phyloP scores from a whole-genome alignment of 139 green algal genomes.

The Pedinophyceae sp. region DNA sequence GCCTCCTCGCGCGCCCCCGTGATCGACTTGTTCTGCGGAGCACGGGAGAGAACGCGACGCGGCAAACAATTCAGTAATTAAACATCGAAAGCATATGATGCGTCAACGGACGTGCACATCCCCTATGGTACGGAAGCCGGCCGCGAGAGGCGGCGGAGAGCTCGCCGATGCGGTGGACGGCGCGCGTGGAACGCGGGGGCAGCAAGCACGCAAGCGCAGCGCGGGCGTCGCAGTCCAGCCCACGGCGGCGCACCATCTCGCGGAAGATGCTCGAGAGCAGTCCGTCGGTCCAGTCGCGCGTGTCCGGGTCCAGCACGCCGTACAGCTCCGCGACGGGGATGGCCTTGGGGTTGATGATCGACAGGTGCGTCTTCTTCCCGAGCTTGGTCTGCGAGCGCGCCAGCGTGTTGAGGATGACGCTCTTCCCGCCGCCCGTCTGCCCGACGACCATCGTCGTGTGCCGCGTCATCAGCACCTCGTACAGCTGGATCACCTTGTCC shows the following conservation, averaged over 20 bases:
- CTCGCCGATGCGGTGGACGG: too few relatives aligned
- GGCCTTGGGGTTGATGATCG: slow-evolving; percentile 62
- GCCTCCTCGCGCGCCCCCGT: slow-evolving; percentile 28
- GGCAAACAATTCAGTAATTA: too few relatives aligned
- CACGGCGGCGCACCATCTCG: slow-evolving; percentile 45
- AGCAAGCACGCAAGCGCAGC: too few relatives aligned
- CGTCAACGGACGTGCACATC: too few relatives aligned
- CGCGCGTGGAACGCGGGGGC: too few relatives aligned
- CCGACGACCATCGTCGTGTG: slow-evolving; percentile 79
- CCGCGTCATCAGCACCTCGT: slow-evolving; percentile 65
- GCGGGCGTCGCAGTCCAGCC: too few relatives aligned
- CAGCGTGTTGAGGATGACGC: slow-evolving; percentile 66
- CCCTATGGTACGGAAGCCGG: too few relatives aligned
- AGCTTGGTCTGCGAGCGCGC: slow-evolving; percentile 54
- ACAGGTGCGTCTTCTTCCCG: slow-evolving; percentile 54
- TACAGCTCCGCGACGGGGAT: slow-evolving; percentile 54
- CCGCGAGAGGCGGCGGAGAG: too few relatives aligned
- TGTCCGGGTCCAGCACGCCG: slow-evolving; percentile 61
- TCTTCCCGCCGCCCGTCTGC: slow-evolving; percentile 70
- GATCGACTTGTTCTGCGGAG: too few relatives aligned
- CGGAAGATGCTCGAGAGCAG: slow-evolving; percentile 51
- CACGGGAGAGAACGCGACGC: too few relatives aligned
- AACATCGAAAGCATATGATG: too few relatives aligned
- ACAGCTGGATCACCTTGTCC: slow-evolving; percentile 74
- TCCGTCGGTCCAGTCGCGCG: slow-evolving; percentile 68